Evolutionary conservation across 2,329 filamentous ascomycete genomes (phyloP).

Genomic region (Alternaria atra): DNA sequence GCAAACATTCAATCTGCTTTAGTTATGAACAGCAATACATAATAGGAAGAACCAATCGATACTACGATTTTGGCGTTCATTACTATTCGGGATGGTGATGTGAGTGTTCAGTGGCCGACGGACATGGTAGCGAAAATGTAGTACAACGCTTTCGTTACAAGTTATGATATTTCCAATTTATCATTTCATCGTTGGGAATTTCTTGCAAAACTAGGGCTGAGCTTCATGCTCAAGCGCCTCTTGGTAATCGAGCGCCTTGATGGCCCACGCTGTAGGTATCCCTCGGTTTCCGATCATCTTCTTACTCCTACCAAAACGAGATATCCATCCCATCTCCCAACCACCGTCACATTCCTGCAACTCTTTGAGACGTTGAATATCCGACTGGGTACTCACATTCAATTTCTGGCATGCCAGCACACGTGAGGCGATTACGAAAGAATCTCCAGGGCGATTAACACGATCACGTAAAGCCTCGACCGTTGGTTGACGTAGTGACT

Average conservation of each 20-base stretch:
- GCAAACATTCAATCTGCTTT: neutral
- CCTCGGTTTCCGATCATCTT: slow-evolving; percentile 31
- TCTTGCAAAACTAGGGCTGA: neutral
- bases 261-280: slow-evolving; percentile 33
- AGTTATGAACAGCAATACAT: neutral
- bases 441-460: slow-evolving; percentile 31
- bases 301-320: slow-evolving; percentile 22
- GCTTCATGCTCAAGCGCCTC: slow-evolving; percentile 22
- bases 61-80: no score
- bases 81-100: no score
- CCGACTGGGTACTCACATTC: slow-evolving; percentile 23
- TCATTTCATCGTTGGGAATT: neutral
- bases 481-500: slow-evolving; percentile 31
- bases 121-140: no score
- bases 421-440: slow-evolving; percentile 40
- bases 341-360: slow-evolving; percentile 48
- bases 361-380: slow-evolving; percentile 27
- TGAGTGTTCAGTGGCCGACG: no score
- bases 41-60: neutral
- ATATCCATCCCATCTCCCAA: slow-evolving; percentile 45
- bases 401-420: slow-evolving; percentile 39
- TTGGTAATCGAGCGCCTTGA: slow-evolving; percentile 29
- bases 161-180: no score
- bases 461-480: slow-evolving; percentile 32
- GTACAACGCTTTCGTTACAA: neutral